Evolutionary conservation across 495 filamentous ascomycete genomes (phyloP).

Genomic region (Trichocladium uniseriatum): DNA sequence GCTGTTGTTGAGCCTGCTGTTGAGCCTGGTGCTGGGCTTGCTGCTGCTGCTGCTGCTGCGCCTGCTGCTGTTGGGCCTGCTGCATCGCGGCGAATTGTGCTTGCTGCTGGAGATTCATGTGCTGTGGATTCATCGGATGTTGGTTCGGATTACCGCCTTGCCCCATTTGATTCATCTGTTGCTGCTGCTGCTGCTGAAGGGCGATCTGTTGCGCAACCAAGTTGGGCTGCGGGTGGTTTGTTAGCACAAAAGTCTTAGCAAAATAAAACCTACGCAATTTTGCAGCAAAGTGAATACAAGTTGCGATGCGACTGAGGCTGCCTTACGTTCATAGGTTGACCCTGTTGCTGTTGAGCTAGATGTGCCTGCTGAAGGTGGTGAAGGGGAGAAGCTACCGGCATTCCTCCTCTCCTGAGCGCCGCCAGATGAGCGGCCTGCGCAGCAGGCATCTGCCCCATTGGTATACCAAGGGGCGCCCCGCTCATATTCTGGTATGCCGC

Average conservation of each 20-base stretch:
- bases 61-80: slow-evolving; percentile 31
- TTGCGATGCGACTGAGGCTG: slow-evolving; percentile 11
- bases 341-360: slow-evolving; percentile 35
- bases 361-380: slow-evolving; percentile 42
- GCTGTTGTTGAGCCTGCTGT: slow-evolving; percentile 37
- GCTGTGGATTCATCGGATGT: slow-evolving; percentile 36
- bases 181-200: slow-evolving; percentile 27
- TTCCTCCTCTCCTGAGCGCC: slow-evolving; percentile 18
- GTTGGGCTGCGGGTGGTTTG: slow-evolving; percentile 2
- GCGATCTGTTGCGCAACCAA: slow-evolving; percentile 24
- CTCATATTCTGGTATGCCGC: slow-evolving; percentile 31
- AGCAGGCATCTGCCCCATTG: slow-evolving; percentile 38
- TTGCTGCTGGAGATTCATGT: slow-evolving; percentile 22
- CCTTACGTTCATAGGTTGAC: slow-evolving; percentile 36
- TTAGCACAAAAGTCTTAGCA: slow-evolving; percentile 12
- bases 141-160: slow-evolving; percentile 34
- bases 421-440: slow-evolving; percentile 20
- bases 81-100: slow-evolving; percentile 27
- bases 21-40: slow-evolving; percentile 30
- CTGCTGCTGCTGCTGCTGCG: slow-evolving; percentile 39
- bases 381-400: slow-evolving; percentile 34
- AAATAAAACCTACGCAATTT: slow-evolving; percentile 11
- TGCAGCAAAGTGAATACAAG: slow-evolving; percentile 6
- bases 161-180: slow-evolving; percentile 40
- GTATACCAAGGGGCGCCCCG: slow-evolving; percentile 51